phyloP scores from a whole-genome alignment of 139 green algal species.

The Pseudopediastrum boryanum region DNA sequence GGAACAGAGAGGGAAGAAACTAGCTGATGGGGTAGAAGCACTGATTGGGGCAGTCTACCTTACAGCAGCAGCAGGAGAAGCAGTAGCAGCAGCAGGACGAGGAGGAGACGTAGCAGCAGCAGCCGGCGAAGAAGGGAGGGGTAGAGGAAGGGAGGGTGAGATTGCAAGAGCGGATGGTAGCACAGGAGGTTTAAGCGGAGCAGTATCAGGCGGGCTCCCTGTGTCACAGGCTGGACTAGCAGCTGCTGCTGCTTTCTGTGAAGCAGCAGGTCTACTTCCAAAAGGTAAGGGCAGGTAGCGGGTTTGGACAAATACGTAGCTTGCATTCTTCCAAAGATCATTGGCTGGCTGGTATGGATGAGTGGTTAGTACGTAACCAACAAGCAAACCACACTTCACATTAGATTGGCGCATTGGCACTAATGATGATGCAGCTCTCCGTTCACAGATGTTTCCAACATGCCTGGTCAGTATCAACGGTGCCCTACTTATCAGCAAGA shows the following conservation, averaged over 20 bases:
- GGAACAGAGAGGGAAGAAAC: slow-evolving; percentile 9
- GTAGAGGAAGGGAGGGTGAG: no score
- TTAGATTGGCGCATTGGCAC: not conserved
- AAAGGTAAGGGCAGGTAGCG: not conserved
- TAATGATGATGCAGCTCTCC: not conserved
- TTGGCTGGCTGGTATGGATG: no score
- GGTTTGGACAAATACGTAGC: not conserved
- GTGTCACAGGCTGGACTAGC: slow-evolving; percentile 7
- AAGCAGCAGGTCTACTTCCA: slow-evolving; percentile 12
- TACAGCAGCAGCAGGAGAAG: slow-evolving; percentile 21
- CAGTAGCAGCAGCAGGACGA: not conserved
- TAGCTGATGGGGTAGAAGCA: slow-evolving; percentile 31
- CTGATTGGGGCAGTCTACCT: slow-evolving; percentile 34
- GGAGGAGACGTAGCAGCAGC: not conserved
- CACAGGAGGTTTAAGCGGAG: not conserved
- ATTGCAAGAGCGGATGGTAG: no score
- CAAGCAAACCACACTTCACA: not conserved
- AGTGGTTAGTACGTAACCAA: not conserved
- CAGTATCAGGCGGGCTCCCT: not conserved
- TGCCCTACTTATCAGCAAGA: no score
- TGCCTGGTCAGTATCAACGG: no score
- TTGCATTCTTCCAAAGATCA: no score
- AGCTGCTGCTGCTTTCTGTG: slow-evolving; percentile 15
- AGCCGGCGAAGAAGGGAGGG: not conserved
- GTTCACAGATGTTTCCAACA: not conserved